Percentiles rank a stretch among this genome's conserved stretches.
phyloP scores from a whole-genome alignment of 2,329 filamentous ascomycete species.

The Penicillium sp. region DNA sequence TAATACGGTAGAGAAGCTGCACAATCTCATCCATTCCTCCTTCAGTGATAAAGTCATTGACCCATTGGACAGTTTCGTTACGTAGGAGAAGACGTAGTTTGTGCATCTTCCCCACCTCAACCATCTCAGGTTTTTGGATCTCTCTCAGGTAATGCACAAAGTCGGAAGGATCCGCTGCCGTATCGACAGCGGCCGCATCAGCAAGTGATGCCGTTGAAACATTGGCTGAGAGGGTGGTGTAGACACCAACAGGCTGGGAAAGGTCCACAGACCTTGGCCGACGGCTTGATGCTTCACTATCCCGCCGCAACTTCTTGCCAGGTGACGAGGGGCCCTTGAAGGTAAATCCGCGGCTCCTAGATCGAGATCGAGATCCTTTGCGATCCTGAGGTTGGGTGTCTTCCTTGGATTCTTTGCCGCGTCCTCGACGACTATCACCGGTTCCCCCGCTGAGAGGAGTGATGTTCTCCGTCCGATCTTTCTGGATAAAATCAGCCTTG shows the following conservation, averaged over 20 bases:
- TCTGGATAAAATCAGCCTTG: conserved; percentile 92
- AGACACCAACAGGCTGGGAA: conserved; percentile 59
- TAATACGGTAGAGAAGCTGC: conserved; percentile 80
- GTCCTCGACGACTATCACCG: conserved; percentile 35
- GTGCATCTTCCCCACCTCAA: conserved; percentile 93
- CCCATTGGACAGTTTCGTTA: conserved; percentile 95
- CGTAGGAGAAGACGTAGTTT: conserved; percentile 84
- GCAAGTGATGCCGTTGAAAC: conserved; percentile 53
- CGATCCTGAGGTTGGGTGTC: conserved; percentile 42
- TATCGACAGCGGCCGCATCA: conserved; percentile 67
- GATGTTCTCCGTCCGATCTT: conserved; percentile 72
- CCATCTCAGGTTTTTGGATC: conserved; percentile 72
- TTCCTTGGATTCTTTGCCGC: conserved; percentile 42
- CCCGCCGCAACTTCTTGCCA: conserved; percentile 70
- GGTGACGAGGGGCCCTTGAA: conserved; percentile 69
- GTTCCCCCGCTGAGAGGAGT: conserved; percentile 46
- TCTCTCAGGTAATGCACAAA: conserved; percentile 84
- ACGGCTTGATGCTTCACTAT: conserved; percentile 62
- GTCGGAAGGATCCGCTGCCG: conserved; percentile 71
- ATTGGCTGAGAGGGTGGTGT: conserved; percentile 53
- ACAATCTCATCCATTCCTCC: conserved; percentile 93
- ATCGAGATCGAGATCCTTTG: conserved; percentile 47
- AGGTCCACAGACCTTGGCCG: conserved; percentile 70
- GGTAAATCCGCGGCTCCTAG: conserved; percentile 74
- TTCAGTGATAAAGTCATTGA: conserved; percentile 82